Percentiles rank a stretch among this genome's conserved stretches.
These are phyloP conservation scores for Colletotrichum orbiculare DNA, from an alignment of 2,329 filamentous ascomycete species.

Conservation along the genomic window DNA sequence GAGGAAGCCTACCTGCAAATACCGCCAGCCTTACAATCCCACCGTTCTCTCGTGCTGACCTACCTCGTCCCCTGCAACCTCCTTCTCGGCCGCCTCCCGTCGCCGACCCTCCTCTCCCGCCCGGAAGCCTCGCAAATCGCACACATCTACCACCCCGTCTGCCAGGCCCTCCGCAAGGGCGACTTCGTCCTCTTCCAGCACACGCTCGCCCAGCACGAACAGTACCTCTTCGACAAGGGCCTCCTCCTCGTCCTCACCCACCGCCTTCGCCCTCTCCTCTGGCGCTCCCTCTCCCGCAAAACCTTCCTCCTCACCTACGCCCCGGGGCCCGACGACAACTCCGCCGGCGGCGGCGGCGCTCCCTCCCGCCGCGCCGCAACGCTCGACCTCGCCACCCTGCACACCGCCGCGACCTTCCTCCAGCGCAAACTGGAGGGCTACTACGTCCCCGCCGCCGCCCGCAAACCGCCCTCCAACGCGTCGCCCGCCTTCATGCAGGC, in stretches of 20 bases:
- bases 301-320: constrained; percentile 83
- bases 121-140: constrained; percentile 75
- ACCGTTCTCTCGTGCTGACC: constrained; percentile 83
- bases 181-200: constrained; percentile 80
- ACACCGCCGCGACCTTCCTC: constrained; percentile 71
- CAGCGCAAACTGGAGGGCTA: constrained; percentile 73
- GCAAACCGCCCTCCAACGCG: constrained; percentile 44
- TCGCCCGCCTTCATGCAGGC: constrained; percentile 61
- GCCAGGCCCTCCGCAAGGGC: constrained; percentile 76
- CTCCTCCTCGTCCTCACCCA: constrained; percentile 81
- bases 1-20: constrained; percentile 83
- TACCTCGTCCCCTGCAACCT: constrained; percentile 87
- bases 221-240: constrained; percentile 81
- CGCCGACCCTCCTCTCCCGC: constrained; percentile 70
- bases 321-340: constrained; percentile 63
- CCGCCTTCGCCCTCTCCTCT: constrained; percentile 83
- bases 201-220: constrained; percentile 71
- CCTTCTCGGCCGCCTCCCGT: constrained; percentile 86
- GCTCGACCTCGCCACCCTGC: constrained; percentile 77
- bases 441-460: constrained; percentile 51
- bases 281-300: constrained; percentile 83
- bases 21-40: constrained; percentile 69
- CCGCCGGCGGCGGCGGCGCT: constrained; percentile 57
- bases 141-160: constrained; percentile 78
- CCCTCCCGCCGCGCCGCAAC: constrained; percentile 72